phyloP scores from a whole-genome alignment of 2,329 filamentous ascomycete species.

The Cladosporium velox region DNA sequence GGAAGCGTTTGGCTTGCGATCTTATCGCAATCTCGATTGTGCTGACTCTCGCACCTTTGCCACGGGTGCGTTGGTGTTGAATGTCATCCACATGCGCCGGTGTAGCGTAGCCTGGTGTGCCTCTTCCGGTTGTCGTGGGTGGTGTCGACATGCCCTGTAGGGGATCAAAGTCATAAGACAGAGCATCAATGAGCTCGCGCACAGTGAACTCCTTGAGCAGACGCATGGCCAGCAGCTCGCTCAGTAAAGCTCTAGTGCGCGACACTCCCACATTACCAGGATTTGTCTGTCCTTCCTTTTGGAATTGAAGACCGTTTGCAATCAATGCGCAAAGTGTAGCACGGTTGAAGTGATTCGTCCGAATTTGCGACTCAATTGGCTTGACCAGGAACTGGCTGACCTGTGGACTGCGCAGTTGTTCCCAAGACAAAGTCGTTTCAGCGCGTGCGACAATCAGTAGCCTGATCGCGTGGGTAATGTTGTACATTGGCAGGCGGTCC shows the following conservation, averaged over 20 bases:
- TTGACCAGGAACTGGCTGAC: conserved; percentile 95
- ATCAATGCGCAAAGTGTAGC: conserved; percentile 87
- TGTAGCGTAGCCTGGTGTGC: conserved; percentile 27
- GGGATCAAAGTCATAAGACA: conserved; percentile 94
- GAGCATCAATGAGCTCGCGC: conserved; percentile 85
- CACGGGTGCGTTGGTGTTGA: conserved; percentile 48
- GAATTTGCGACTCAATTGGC: conserved; percentile 89
- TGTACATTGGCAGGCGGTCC: conserved; percentile 85
- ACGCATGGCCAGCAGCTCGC: conserved; percentile 87
- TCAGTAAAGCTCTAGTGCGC: conserved; percentile 81
- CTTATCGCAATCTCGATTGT: conserved; percentile 91
- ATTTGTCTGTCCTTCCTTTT: conserved; percentile 79
- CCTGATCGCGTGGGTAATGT: conserved; percentile 85
- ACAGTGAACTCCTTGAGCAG: conserved; percentile 87
- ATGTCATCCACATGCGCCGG: conserved; percentile 23
- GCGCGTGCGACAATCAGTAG: conserved; percentile 80
- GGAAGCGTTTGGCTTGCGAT: conserved; percentile 86
- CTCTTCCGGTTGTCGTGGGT: conserved; percentile 44
- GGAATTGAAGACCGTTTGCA: conserved; percentile 91
- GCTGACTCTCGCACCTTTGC: conserved; percentile 74
- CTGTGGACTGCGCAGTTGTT: conserved; percentile 92
- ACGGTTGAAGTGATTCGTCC: conserved; percentile 77
- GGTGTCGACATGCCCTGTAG: conserved; percentile 71
- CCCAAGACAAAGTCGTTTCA: conserved; percentile 91
- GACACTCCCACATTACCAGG: conserved; percentile 83